Evolutionary conservation across 108 stramenopile species (phyloP), one percentile per base, ranked within the genome.

Genomic region (Cyclostephanos tholiformis): DNA sequence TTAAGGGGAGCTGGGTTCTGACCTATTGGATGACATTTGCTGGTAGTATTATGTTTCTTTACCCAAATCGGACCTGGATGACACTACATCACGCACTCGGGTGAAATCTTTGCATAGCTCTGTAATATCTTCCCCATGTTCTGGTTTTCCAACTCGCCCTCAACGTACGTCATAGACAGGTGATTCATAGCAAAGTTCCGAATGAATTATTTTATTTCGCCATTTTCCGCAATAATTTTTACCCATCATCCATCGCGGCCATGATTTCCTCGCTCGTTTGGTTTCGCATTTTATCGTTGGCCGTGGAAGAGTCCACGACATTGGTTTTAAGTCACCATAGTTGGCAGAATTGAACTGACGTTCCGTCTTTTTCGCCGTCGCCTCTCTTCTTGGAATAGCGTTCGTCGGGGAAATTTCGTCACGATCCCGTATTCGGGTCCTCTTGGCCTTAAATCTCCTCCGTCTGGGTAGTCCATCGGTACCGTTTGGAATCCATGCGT

Each of bases 151-250:
- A 87, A 59, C 58, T 71, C 51, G 12, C 82, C 72, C 46, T 87
- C 86, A 7, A 87, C 71, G 67, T 84, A 87, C 8, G 79, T 87
- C 69, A 87, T 56, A 4, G 83, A 75, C 16, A 74, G 58, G 71
- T 87, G 83, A 14, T 65, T 46, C 68, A 75, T 38, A 23, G 79
- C 86, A 68, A 87, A 87, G 39, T 82, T 65, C 30, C 86, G 76
- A 43, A 87, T 72, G 41, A 2, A 7, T 66, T 66, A 11, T 61
- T 71, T 2, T 44, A 2, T 13, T 65, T 56, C 53, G n/a, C 74
- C 52, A 51, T 82, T 82, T 29, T 43, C 46, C 17, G 69, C 80
- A 67, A 66, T 75, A 82, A n/a, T 66, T n/a, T n/a, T n/a, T n/a
- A n/a, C n/a, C n/a, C n/a, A n/a, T n/a, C n/a, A n/a, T n/a, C n/a